Percentiles rank a stretch among this genome's conserved stretches.
phyloP scores from a whole-genome alignment of 192 early-diverging fungal species.

The Coemansia sp. region DNA sequence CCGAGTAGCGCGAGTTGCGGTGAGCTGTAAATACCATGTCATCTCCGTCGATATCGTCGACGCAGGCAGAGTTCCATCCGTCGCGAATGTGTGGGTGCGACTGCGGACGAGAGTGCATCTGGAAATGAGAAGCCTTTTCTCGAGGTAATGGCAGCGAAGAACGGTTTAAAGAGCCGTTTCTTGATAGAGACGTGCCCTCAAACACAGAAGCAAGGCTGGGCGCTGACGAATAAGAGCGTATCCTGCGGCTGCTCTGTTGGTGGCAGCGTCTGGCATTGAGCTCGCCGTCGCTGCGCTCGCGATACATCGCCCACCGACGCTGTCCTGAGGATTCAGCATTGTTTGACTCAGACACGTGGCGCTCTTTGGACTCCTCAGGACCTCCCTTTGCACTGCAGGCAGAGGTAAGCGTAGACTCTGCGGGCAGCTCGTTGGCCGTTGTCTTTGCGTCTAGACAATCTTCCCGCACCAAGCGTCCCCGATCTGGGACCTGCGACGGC shows the following conservation, averaged over 20 bases:
- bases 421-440: background rate
- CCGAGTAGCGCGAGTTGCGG: constrained; percentile 20
- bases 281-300: constrained; percentile 13
- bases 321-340: background rate
- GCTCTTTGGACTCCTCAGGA: background rate
- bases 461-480: background rate
- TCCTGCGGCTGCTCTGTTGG: background rate
- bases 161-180: background rate
- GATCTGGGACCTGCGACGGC: background rate
- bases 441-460: background rate
- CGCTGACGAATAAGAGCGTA: constrained; percentile 28
- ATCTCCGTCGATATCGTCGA: constrained; percentile 7
- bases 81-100: constrained; percentile 4
- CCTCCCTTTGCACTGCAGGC: background rate
- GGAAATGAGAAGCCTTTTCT: background rate
- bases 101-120: constrained; percentile 8
- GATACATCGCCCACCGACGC: constrained; percentile 12
- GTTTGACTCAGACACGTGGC: background rate
- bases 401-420: background rate
- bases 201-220: constrained; percentile 17
- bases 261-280: constrained; percentile 8
- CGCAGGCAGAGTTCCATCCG: background rate
- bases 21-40: background rate
- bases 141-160: constrained; percentile 12
- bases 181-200: background rate